phyloP scores from a whole-genome alignment of 805 yeast species.

The Nakazawaea holstii region DNA sequence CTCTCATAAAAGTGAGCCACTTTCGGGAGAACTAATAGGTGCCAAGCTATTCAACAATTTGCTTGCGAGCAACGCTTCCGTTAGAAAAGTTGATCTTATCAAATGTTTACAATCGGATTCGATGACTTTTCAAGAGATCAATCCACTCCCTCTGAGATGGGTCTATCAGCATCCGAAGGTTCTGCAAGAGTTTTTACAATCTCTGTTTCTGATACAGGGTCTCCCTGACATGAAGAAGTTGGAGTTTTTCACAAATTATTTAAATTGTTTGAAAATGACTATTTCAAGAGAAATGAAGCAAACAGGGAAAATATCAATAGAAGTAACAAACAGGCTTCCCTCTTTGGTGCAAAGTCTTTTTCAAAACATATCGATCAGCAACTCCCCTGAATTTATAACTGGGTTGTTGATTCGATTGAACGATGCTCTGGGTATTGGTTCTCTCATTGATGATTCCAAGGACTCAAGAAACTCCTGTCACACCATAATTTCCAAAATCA shows the following conservation, averaged over 20 bases:
- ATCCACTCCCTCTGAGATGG: slow-evolving; percentile 5
- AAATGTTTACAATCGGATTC: background rate
- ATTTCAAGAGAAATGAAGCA: slow-evolving; percentile 6
- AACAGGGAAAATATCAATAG: background rate
- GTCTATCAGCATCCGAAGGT: background rate
- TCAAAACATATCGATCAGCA: background rate
- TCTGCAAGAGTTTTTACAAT: background rate
- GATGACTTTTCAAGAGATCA: background rate
- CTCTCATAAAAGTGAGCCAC: background rate
- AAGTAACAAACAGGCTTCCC: background rate
- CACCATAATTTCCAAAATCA: background rate
- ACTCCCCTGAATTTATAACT: background rate
- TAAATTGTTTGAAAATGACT: slow-evolving; percentile 1
- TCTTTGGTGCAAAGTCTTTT: background rate
- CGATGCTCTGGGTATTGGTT: slow-evolving; percentile 7
- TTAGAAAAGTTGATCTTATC: background rate
- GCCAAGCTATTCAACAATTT: background rate
- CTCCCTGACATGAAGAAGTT: background rate
- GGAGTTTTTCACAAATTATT: slow-evolving; percentile 2
- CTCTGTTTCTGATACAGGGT: background rate
- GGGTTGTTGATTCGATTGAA: slow-evolving; percentile 5
- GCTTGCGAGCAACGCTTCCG: background rate
- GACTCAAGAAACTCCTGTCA: slow-evolving; percentile 1
- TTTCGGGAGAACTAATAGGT: background rate
- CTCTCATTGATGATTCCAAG: slow-evolving; percentile 9